These are phyloP conservation scores for Ganoderma lingzhi DNA, from an alignment of 1,284 basidiomycete species.

Conservation along the genomic window DNA sequence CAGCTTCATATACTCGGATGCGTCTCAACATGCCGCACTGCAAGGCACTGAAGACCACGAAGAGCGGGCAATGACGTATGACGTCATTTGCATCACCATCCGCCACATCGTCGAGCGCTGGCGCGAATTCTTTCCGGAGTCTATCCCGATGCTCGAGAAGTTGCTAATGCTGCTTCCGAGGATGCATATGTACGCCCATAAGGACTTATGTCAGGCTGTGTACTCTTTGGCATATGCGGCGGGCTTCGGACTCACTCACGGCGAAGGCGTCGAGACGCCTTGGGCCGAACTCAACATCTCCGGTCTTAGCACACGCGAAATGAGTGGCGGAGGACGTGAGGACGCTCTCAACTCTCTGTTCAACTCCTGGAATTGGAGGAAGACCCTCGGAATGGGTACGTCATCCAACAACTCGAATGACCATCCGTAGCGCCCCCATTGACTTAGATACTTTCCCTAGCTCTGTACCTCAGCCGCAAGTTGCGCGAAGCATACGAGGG, in stretches of 20 bases:
- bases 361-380: slow-evolving; percentile 14
- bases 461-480: neutral
- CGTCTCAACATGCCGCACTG: too few species aligned
- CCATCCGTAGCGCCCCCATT: too few species aligned
- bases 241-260: slow-evolving; percentile 3
- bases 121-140: too few species aligned
- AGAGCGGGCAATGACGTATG: too few species aligned
- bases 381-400: slow-evolving; percentile 4
- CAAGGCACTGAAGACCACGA: too few species aligned
- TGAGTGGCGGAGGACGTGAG: slow-evolving; percentile 5
- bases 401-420: too few species aligned
- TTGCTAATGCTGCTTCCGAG: slow-evolving; percentile 4
- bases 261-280: slow-evolving; percentile 14
- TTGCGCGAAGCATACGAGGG: neutral
- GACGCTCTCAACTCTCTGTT: slow-evolving; percentile 4
- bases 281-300: slow-evolving; percentile 12
- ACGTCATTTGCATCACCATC: too few species aligned
- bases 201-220: slow-evolving; percentile 14
- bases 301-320: slow-evolving; percentile 7
- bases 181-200: slow-evolving; percentile 14
- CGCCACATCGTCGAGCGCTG: too few species aligned
- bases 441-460: too few species aligned
- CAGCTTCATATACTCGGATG: too few species aligned
- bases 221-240: slow-evolving; percentile 3
- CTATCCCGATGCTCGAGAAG: too few species aligned